These are phyloP conservation scores for Ustilago nuda DNA, from an alignment of 1,284 basidiomycete genomes.

Conservation along the genomic window DNA sequence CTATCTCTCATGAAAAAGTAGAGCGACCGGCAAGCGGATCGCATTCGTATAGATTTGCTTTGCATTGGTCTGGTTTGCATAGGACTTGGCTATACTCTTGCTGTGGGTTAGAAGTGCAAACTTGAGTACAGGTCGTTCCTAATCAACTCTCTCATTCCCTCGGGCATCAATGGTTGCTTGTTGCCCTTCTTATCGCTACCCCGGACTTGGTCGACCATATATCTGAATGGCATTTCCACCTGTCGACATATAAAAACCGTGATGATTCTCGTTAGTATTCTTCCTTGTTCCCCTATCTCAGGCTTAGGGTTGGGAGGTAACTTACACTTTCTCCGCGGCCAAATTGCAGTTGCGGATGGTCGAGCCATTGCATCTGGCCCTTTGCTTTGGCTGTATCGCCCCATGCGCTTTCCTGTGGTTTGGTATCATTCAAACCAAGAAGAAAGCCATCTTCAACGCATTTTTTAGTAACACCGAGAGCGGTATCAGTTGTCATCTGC, in stretches of 20 bases:
- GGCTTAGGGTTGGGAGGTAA: constrained; percentile 5
- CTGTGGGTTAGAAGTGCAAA: constrained; percentile 55
- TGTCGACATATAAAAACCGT: not conserved
- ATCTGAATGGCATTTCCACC: constrained; percentile 60
- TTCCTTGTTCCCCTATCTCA: not conserved
- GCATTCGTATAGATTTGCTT: too few relatives aligned
- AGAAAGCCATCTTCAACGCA: constrained; percentile 78
- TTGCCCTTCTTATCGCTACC: not conserved
- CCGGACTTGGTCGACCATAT: constrained; percentile 45
- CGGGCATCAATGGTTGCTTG: constrained; percentile 52
- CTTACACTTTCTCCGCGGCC: constrained; percentile 61
- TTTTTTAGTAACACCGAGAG: constrained; percentile 88
- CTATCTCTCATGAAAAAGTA: constrained; percentile 65
- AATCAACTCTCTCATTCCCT: constrained; percentile 62
- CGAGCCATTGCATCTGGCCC: constrained; percentile 51
- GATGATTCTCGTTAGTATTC: constrained; percentile 1
- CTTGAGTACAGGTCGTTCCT: constrained; percentile 49
- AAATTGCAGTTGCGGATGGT: constrained; percentile 64
- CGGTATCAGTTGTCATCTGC: constrained; percentile 99
- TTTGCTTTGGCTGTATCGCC: constrained; percentile 16
- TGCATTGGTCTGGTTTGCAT: too few relatives aligned
- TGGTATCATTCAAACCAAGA: constrained; percentile 30
- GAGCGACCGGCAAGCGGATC: not conserved
- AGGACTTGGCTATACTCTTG: not conserved
- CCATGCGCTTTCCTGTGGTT: constrained; percentile 27